These are phyloP conservation scores for Citeromyces siamensis DNA, from an alignment of 1,139 yeast genomes.

Conservation along the genomic window DNA sequence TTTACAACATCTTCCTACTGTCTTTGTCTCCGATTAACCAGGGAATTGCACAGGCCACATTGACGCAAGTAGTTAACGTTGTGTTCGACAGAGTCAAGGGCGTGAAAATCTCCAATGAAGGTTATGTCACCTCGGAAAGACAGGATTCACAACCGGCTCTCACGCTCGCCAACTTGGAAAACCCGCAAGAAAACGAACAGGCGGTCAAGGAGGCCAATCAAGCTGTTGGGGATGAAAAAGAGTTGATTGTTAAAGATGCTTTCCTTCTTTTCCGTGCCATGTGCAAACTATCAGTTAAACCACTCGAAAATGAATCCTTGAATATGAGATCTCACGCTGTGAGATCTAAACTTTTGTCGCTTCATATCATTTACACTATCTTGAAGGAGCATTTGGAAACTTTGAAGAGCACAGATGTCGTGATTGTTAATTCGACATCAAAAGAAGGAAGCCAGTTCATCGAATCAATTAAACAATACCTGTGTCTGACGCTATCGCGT, in stretches of 20 bases:
- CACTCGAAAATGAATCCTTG: constrained; percentile 55
- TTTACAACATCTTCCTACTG: constrained; percentile 81
- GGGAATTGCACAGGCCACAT: constrained; percentile 89
- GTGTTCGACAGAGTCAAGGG: constrained; percentile 63
- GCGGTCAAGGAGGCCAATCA: constrained; percentile 32
- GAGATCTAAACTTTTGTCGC: constrained; percentile 78
- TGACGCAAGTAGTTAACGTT: constrained; percentile 81
- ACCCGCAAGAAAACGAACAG: constrained; percentile 42
- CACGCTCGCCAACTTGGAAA: constrained; percentile 48
- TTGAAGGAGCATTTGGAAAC: constrained; percentile 78
- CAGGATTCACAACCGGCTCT: constrained; percentile 15
- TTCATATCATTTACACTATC: constrained; percentile 80
- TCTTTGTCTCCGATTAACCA: constrained; percentile 78
- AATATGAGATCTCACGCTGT: constrained; percentile 90
- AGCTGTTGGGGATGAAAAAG: constrained; percentile 40
- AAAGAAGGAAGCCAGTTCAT: constrained; percentile 55
- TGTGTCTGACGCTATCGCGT: constrained; percentile 73
- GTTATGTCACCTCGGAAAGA: constrained; percentile 2
- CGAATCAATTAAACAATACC: constrained; percentile 73
- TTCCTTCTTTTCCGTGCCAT: constrained; percentile 86
- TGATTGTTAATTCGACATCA: constrained; percentile 42
- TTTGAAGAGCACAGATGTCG: constrained; percentile 55
- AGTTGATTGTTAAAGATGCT: constrained; percentile 76
- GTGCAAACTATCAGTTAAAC: constrained; percentile 84
- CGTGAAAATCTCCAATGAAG: constrained; percentile 10